Base-by-base conservation (phyloP, 2,329 filamentous ascomycete genomes). In the Rhexocercosporidium sp. region DNA sequence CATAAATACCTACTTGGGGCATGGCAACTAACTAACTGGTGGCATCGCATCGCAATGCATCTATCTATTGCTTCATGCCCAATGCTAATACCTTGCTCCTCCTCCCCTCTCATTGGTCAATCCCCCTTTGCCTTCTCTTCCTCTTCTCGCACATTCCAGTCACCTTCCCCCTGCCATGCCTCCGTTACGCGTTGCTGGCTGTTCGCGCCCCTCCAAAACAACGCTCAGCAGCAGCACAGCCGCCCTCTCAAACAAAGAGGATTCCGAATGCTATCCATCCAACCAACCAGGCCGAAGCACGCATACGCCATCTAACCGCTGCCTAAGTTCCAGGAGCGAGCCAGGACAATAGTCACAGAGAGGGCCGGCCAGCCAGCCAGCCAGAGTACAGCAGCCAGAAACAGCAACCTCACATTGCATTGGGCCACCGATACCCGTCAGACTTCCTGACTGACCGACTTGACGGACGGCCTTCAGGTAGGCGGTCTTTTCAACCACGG, bases 251-350 rank as follows among this genome's bases (percentile, higher is more conserved):
- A 59, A 59, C 62, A 57, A 54, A 47, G 27, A 49, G 37, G 51
- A 57, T 20, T 49, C 51, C 53, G 39, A 46, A 47, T 25, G 18
- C 62, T 41, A 49, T 37, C 53, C 62, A 57, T 22, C 44, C 61
- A 64, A n/a, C 59, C 59, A 61, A 39, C 41, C 44, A 37, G 47
- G 12, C 12, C 27, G 41, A 47, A 25, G 37, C 41, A 34, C 22
- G 47, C 25, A 64, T 34, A 20, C 51, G 22, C 53, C 57, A 66
- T 62, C 66, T 68, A 68, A 70, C 68, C 68, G 68, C 66, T 66
- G 68, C 68, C 68, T 67, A 70, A 67, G 31, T 14, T 34, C 61
- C 29, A 20, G n/a, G n/a, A n/a, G n/a, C n/a, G 20, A 20, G 34
- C 14, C 41, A 22, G 47, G 49, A 20, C 20, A 31, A 44, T 39